Conservation (phyloP, 2,329 filamentous ascomycete species). For the Pestalotiopsis sp. region DNA sequence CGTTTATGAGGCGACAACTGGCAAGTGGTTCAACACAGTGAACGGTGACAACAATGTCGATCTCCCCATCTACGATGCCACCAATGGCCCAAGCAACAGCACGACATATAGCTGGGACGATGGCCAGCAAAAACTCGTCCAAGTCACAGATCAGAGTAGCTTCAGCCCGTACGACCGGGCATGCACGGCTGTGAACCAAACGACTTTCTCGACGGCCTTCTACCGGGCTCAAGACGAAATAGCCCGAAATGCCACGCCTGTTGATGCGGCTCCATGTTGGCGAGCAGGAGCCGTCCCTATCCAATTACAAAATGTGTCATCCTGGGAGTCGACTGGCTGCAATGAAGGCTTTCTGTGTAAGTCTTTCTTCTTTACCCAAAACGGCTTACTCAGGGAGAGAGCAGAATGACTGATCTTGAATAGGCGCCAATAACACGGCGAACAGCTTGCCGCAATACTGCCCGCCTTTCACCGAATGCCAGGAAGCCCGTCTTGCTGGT, state of each 20-base stretch:
- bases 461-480: conserved; percentile 40
- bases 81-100: conserved; percentile 36
- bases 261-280: conserved; percentile 43
- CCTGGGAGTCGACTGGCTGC: conserved; percentile 41
- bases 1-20: conserved; percentile 36
- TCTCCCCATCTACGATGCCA: conserved; percentile 36
- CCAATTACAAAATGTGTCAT: conserved; percentile 37
- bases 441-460: conserved; percentile 49
- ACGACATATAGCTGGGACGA: conserved; percentile 32
- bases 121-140: conserved; percentile 25
- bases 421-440: conserved; percentile 46
- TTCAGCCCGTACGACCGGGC: conserved; percentile 40
- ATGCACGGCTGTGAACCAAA: conserved; percentile 44
- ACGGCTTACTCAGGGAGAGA: background rate
- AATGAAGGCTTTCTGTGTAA: conserved; percentile 44
- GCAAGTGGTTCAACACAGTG: conserved; percentile 44
- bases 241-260: conserved; percentile 27
- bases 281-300: conserved; percentile 40
- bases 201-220: conserved; percentile 42
- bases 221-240: conserved; percentile 35
- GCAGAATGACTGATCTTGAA: conserved; percentile 13
- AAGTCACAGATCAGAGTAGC: conserved; percentile 20
- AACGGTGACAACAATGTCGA: conserved; percentile 25
- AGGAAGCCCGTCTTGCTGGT: conserved; percentile 37
- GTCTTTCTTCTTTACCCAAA: conserved; percentile 17